Evolutionary conservation across 2,329 filamentous ascomycete genomes (phyloP), one percentile per base, ranked within the genome.

Genomic region (Colletotrichum eremochloae): DNA sequence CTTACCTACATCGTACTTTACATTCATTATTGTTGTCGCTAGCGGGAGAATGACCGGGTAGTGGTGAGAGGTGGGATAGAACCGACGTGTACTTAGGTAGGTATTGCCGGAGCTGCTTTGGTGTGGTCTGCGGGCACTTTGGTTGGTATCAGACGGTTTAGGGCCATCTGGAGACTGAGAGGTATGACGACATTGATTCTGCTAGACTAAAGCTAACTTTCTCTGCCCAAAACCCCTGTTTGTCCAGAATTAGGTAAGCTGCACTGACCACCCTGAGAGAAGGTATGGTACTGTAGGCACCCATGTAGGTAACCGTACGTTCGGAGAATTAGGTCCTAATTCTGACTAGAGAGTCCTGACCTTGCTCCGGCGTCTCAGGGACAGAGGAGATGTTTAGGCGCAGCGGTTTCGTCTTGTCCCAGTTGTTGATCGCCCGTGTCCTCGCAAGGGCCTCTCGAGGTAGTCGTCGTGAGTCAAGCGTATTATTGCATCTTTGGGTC

Each of bases 131-230:
- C 20, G 36, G 36, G 52, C 42, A 44, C 15, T 44, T 44, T 44
- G 29, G n/a, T 44, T 44, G 42, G n/a, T 60, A 44, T 58, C n/a
- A 15, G 50, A 31, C 31, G 57, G 24, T 15, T 31, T 55, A 7
- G 42, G 20, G 44, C 38, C 38, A 31, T 44, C 33, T 55, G 58
- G 50, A 67, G 64, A 33, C 38, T 57, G 44, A n/a, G 18, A 48
- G 58, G 33, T 52, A 71, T 71, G 69, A 71, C 69, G 69, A 68
- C 62, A 71, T 71, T 29, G 58, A 71, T 63, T 71, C 31, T 55
- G 46, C 20, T 57, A 18, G 4, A n/a, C 38, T 15, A 48, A 40
- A 52, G 33, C 40, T 40, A 61, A 61, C 44, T 56, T 52, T 62
- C 12, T 24, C 31, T 31, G 52, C 31, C n/a, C 36, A 31, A n/a